Evolutionary conservation across 768 basidiomycete species (phyloP).

Genomic region (Termitomyces sp.): DNA sequence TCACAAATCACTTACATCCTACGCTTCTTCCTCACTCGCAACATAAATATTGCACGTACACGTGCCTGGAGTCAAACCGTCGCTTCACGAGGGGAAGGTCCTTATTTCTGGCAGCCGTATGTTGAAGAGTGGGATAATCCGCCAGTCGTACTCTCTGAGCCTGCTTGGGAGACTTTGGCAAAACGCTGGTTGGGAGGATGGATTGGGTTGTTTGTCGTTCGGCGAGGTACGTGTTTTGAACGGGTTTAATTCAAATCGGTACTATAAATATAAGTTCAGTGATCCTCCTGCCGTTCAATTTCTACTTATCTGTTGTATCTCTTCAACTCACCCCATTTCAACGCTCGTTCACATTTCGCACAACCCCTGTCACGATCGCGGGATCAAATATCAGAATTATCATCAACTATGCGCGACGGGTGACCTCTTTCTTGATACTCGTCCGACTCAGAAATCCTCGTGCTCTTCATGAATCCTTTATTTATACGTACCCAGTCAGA

Average conservation of each 20-base stretch:
- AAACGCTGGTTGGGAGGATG: conserved; percentile 34
- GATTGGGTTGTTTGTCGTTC: conserved; percentile 40
- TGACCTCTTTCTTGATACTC: no score
- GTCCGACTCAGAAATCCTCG: no score
- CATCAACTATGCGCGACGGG: no score
- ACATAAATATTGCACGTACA: conserved; percentile 75
- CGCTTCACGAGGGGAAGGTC: conserved; percentile 74
- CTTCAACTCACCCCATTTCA: no score
- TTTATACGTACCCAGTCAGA: no score
- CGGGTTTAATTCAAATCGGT: background rate
- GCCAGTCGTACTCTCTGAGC: conserved; percentile 32
- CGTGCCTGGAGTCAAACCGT: conserved; percentile 84
- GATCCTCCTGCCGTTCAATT: conserved; percentile 54
- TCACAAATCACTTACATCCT: conserved; percentile 74
- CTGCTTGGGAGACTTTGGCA: conserved; percentile 23
- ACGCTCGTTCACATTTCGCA: no score
- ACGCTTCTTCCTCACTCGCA: conserved; percentile 78
- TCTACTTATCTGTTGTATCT: conserved; percentile 74
- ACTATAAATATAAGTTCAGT: conserved; percentile 30
- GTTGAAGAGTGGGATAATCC: conserved; percentile 79
- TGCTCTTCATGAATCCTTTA: no score
- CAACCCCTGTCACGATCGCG: no score
- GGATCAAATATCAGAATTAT: no score
- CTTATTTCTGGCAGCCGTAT: conserved; percentile 82
- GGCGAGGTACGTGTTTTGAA: conserved; percentile 33